Evolutionary conservation across 768 basidiomycete species (phyloP).

Genomic region (Xerocomellus amylosporus): DNA sequence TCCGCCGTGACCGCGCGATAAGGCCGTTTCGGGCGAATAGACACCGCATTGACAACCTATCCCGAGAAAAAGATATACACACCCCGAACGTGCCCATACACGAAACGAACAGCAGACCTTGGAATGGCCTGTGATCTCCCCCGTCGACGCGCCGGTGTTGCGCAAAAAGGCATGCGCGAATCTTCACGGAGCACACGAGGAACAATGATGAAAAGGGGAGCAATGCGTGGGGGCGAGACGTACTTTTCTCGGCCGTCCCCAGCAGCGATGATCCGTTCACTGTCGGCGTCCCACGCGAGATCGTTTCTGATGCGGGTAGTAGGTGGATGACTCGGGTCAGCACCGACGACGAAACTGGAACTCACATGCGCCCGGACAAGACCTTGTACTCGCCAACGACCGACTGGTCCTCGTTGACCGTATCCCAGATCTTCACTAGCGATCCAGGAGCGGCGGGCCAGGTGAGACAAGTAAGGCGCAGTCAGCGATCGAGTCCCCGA

Average conservation of each 20-base stretch:
- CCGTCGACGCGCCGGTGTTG: slow-evolving; percentile 80
- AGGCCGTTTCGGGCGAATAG: slow-evolving; percentile 84
- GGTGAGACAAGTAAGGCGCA: neutral
- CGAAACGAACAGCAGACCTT: slow-evolving; percentile 50
- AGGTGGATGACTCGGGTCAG: neutral
- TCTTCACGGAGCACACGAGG: slow-evolving; percentile 37
- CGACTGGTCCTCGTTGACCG: slow-evolving; percentile 76
- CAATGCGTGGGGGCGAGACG: neutral
- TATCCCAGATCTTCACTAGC: slow-evolving; percentile 90
- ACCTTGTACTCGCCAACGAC: slow-evolving; percentile 81
- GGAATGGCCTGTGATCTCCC: slow-evolving; percentile 85
- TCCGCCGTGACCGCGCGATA: slow-evolving; percentile 87
- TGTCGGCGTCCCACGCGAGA: slow-evolving; percentile 94
- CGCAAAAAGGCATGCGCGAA: slow-evolving; percentile 83
- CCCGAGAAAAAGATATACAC: neutral
- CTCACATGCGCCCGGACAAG: slow-evolving; percentile 69
- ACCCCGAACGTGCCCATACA: neutral
- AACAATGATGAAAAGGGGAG: neutral
- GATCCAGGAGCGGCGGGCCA: no score
- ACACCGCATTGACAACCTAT: slow-evolving; percentile 82
- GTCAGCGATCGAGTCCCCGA: neutral
- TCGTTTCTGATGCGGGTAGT: slow-evolving; percentile 67
- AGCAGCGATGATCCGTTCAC: slow-evolving; percentile 92
- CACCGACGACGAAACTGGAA: no score
- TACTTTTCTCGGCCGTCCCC: slow-evolving; percentile 92